Base-by-base conservation (phyloP, 257 asterid genomes). In the Cynanchum wilfordii region DNA sequence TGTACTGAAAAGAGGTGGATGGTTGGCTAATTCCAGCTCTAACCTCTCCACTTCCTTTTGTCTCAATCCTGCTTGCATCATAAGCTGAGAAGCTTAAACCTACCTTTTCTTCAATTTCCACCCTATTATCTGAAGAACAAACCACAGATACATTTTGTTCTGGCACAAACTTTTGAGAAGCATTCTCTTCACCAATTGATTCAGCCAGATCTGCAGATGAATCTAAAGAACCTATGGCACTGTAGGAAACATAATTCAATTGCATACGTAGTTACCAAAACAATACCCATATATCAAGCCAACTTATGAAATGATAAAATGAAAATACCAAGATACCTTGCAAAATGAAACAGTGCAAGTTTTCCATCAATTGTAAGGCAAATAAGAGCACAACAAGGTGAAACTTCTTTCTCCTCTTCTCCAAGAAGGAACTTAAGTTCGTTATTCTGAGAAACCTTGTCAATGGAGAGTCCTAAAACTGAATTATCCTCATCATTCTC, bases 341-440 rank as follows among this genome's bases (percentile, higher is more conserved):
- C 89, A 70, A 95, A 91, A 86, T 91, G 93, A 79, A 88, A 92
- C 74, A 90, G 77, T 47, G 96, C 86, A 72, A 95, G 76, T 76
- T 84, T 92, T 74, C 99, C 99, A 80, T 95, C 99, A 87, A 85
- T 71, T 66, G 97, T 87, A 69, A 88, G 77, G 77, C 97, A 95
- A 44, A 87, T 60, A 78, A 91, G 75, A 80, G 86, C 79, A 82
- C 98, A 90, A 77, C 91, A 88, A 44, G 99, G 98, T 75, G 97
- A 79, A 79, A 87, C 91, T 80, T 95, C 97, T 71, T 72, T 86
- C 79, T 87, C 96, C 72, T 75, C 82, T 68, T 86, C 89, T 42
- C 99, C 99, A 79, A 91, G 77, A 69, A 77, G 69, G 60, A 90
- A 74, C 66, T 72, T 77, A 72, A 77, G 75, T 69, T 82, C 83